phyloP scores from a whole-genome alignment of 768 basidiomycete species.

The Chiua virens region DNA sequence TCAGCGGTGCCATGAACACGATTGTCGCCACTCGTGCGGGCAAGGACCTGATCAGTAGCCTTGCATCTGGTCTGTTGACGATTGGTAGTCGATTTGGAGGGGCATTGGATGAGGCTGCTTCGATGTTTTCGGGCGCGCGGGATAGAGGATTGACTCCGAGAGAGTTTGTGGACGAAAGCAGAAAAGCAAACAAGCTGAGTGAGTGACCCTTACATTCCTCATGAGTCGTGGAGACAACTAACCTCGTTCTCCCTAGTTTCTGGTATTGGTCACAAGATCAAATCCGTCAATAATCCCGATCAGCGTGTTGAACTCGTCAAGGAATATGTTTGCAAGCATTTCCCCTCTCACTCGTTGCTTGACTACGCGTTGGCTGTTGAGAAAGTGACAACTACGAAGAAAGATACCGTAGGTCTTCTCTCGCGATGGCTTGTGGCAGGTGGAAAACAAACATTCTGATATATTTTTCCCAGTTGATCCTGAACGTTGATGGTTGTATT shows the following conservation, averaged over 20 bases:
- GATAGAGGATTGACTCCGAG: slow-evolving; percentile 94
- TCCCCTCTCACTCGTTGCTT: slow-evolving; percentile 90
- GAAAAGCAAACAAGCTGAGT: slow-evolving; percentile 95
- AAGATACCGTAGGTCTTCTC: slow-evolving; percentile 70
- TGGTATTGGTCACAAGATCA: slow-evolving; percentile 99
- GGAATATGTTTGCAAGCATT: slow-evolving; percentile 93
- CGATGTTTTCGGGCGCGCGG: slow-evolving; percentile 91
- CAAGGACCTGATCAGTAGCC: slow-evolving; percentile 96
- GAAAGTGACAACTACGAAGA: slow-evolving; percentile 96
- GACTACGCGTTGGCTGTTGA: slow-evolving; percentile 97
- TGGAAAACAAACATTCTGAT: slow-evolving; percentile 2
- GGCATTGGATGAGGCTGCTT: slow-evolving; percentile 95
- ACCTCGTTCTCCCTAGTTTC: slow-evolving; percentile 53
- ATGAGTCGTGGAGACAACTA: neutral
- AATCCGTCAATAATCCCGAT: slow-evolving; percentile 96
- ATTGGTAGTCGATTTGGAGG: slow-evolving; percentile 99
- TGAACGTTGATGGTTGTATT: slow-evolving; percentile 96
- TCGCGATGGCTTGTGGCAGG: neutral
- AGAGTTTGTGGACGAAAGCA: slow-evolving; percentile 93
- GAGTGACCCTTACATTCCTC: slow-evolving; percentile 30
- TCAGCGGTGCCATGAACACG: slow-evolving; percentile 99
- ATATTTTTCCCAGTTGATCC: slow-evolving; percentile 60
- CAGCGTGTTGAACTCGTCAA: slow-evolving; percentile 91
- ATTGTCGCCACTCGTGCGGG: slow-evolving; percentile 99
- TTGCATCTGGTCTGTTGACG: slow-evolving; percentile 94